Evolutionary conservation across 1,139 yeast species (phyloP).

Genomic region (Sugiyamaella novakii): DNA sequence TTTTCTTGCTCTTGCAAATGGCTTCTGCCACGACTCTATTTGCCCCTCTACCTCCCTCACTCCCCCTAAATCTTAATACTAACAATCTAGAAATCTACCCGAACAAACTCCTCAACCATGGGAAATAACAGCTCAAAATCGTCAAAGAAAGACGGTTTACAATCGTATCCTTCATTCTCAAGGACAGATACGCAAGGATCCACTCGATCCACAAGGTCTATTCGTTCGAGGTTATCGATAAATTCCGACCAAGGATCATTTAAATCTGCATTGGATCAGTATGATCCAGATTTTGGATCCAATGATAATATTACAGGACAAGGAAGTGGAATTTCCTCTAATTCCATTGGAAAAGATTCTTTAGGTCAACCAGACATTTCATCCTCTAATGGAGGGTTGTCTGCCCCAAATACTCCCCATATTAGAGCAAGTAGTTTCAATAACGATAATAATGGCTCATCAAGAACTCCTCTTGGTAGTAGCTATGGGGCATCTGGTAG

Average conservation of each 20-base stretch:
- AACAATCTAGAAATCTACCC: too few species aligned
- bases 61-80: too few species aligned
- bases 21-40: too few species aligned
- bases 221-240: conserved; percentile 37
- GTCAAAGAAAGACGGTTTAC: conserved; percentile 32
- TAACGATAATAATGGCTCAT: neutral
- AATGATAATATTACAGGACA: neutral
- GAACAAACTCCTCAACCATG: conserved; percentile 33
- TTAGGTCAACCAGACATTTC: neutral
- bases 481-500: conserved; percentile 1
- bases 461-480: conserved; percentile 5
- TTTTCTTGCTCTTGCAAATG: too few species aligned
- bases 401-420: conserved; percentile 10
- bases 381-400: conserved; percentile 6
- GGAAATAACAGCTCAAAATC: conserved; percentile 41
- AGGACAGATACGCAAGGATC: conserved; percentile 49
- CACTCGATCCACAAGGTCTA: conserved; percentile 41
- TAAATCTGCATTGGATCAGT: conserved; percentile 31
- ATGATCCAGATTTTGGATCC: neutral
- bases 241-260: conserved; percentile 34
- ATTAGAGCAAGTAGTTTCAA: conserved; percentile 9
- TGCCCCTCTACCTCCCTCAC: too few species aligned
- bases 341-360: too few species aligned
- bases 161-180: conserved; percentile 44
- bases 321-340: neutral